Evolutionary conservation across 2,329 filamentous ascomycete genomes (phyloP), one percentile per base, ranked within the genome.

Genomic region (Nothophaeocryptopus gaeumannii): DNA sequence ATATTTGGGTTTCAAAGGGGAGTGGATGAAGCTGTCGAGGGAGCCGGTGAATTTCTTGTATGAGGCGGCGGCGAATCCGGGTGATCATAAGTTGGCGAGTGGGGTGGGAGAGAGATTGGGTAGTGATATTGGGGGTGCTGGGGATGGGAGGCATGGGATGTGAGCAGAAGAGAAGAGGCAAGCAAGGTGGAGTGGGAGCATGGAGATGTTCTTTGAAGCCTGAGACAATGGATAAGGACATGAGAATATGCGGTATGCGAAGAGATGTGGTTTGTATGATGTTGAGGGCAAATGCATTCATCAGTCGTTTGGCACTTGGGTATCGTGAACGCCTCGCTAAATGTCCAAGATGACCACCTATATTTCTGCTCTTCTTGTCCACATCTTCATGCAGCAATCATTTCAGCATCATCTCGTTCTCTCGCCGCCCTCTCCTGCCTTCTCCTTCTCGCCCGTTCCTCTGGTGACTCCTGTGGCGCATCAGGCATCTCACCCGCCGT

Each of bases 1-100:
- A 54, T 99, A 96, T 72, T 57, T 97, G 49, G 93, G 88, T 1
- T 97, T 99, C 75, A 91, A 89, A 72, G 93, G 93, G 16, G 89
- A 96, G 71, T 97, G 89, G 78, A 93, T 93, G 81, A 83, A 84
- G 67, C 71, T 95, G 64, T 93, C 86, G 39, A 79, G 86, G 47
- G 89, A 92, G 66, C 90, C 93, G 1, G 76, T 86, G 5, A 89
- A 86, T 60, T 92, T 97, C 61, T 64, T 96, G 53, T 99, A 97
- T 70, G 93, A 99, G 78, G 87, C 90, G 13, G 92, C 92, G 20
- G 86, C 93, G 32, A 96, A 96, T 69, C 93, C 92, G 10, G 81
- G 75, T 39, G 93, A 99, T 72, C 93, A 99, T 72, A 81, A 79
- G 72, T 56, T 70, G 51, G 68, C 71, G 40, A 65, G 64, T 15